Evolutionary conservation across 176 grass and related monocot species (phyloP).

Genomic region (Raddia guianensis): DNA sequence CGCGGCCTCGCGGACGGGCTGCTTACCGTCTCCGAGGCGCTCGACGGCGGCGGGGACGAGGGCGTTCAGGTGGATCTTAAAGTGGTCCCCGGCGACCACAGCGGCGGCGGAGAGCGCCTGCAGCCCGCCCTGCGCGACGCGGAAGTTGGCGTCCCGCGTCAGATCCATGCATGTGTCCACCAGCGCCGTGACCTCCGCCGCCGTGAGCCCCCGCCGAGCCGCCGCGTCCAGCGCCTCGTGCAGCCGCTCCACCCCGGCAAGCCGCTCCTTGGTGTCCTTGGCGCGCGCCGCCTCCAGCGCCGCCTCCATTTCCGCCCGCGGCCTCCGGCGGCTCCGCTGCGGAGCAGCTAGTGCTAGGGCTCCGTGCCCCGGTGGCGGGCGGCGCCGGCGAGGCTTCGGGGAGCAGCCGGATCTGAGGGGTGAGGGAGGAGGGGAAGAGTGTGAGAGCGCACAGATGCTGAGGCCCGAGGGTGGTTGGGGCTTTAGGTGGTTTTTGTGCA

Average conservation of each 20-base stretch:
- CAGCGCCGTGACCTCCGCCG: conserved; percentile 67
- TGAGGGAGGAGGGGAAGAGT: background rate
- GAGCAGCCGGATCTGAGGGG: conserved; percentile 52
- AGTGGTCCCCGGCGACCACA: conserved; percentile 82
- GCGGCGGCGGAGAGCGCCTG: conserved; percentile 89
- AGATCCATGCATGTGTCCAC: conserved; percentile 92
- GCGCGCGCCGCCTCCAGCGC: conserved; percentile 88
- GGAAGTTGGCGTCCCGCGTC: conserved; percentile 84
- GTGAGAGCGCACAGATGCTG: conserved; percentile 44
- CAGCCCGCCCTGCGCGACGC: conserved; percentile 82
- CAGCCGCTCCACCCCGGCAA: conserved; percentile 86
- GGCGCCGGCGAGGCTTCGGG: conserved; percentile 35
- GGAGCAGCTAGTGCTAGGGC: background rate
- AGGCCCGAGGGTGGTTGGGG: conserved; percentile 51
- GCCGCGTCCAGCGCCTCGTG: conserved; percentile 82
- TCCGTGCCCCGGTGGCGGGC: conserved; percentile 5
- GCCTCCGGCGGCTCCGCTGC: background rate
- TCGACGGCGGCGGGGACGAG: conserved; percentile 86
- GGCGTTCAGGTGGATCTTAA: conserved; percentile 88
- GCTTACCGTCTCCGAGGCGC: conserved; percentile 87
- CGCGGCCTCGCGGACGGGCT: conserved; percentile 83
- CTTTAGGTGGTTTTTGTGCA: conserved; percentile 48
- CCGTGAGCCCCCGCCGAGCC: conserved; percentile 59
- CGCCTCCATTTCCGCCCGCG: conserved; percentile 73
- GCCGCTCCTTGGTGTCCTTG: conserved; percentile 85